Base-by-base conservation (phyloP, 1,284 basidiomycete genomes). In the Trichosporon faecale region DNA sequence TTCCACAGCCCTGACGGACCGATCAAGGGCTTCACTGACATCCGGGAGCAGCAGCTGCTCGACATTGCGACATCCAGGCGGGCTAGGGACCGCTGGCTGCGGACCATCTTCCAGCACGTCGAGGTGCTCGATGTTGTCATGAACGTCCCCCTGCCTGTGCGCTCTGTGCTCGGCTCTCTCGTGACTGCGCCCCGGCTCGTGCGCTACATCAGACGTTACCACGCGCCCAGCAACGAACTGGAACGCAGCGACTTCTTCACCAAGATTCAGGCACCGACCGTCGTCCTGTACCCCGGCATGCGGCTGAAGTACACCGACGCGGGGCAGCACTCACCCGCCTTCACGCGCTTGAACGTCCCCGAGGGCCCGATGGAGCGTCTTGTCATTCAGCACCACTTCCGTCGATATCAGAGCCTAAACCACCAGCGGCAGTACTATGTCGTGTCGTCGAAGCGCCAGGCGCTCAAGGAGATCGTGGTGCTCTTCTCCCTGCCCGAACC, bases 241-340 rank as follows among this genome's bases (percentile, higher is more conserved):
- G 57, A 60, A 18, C 29, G 57, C 57, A 60, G 57, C 27, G 57
- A 31, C 57, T n/a, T 60, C 27, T 60, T 60, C 57, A 60, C 57
- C 3, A 31, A 18, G 27, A 21, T 60, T 6, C 57, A 31, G 29
- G 57, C 57, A 33, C 57, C 57, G 57, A 60, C 57, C 2, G 18
- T 60, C 29, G 29, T 60, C 16, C 29, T 60, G 12, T 60, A 31
- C 27, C 57, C 29, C 29, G 57, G 57, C 16, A 29, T 60, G 57
- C 57, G 57, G 14, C 18, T 33, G 29, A 60, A 60, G 29, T 16
- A 31, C 29, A 60, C 31, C 18, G 57, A 60, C 29, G 40, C 40
- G 16, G 40, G 40, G 40, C 40, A 44, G 40, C 40, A 44, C 16
- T 44, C 40, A 3, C 27, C 18, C 1, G 18, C 57, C 5, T 31